Base-by-base conservation (phyloP, 257 asterid species). In the Fraxinus anomala region DNA sequence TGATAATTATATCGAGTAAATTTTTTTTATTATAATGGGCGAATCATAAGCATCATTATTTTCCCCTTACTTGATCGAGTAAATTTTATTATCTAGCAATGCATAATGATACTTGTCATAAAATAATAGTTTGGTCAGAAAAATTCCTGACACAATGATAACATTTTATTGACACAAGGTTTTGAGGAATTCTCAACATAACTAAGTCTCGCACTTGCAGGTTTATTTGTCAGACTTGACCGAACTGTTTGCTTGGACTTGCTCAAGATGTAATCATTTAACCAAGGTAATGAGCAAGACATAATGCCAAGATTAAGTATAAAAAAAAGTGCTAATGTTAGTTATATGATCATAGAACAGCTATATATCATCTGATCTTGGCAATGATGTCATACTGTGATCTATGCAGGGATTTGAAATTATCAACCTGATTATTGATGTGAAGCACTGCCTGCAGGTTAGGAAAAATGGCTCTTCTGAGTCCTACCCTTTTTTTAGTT, bases 151-250 rank as follows among this genome's bases (percentile, higher is more conserved):
- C 34, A 23, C 69, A 24, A 24, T 8, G 34, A 61, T 47, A 44
- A 47, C 40, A 4, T 36, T 54, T 74, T 80, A 40, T 76, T 73
- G 54, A 21, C 47, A 37, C 23, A 16, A 67, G 70, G 70, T 67
- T 37, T 81, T 79, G 75, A 74, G 59, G 56, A 63, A 56, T 26
- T 9, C 19, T 72, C 23, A 69, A 42, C 73, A 4, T 17, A 3
- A 16, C 61, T 7, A 37, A 61, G 21, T 56, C 42, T 83, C 82
- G 65, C 70, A 68, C 42, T 83, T 80, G 86, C 91, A 96, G 99
- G 99, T 90, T n/a, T 96, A 96, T 83, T n/a, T 92, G 85, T 92
- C 98, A 47, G 99, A 96, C 84, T 84, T 94, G 77, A 86, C 91
- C 0, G 92, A 92, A 85, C 78, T 96, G 84, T 89, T 96, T 86